Base-by-base conservation (phyloP, 2,329 filamentous ascomycete genomes). In the Colletotrichum siamense region DNA sequence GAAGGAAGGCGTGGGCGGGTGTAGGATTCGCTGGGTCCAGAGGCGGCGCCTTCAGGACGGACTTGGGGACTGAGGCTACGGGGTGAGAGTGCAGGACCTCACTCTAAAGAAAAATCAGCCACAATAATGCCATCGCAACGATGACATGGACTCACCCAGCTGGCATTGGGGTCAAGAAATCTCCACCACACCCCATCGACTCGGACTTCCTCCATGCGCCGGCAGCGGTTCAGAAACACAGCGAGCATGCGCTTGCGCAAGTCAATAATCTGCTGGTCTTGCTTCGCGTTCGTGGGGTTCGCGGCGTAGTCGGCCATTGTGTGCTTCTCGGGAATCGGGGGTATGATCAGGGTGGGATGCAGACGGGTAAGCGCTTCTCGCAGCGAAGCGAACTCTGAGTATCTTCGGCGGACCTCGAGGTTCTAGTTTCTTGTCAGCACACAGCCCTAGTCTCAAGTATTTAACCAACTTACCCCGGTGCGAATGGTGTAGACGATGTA, bases 271-370 rank as follows among this genome's bases (percentile, higher is more conserved):
- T 96, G 95, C 74, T 96, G 94, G 83, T 99, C 98, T 85, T 99
- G 96, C 84, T 98, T 99, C 22, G 98, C 98, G 81, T 96, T 98
- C 49, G 97, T 99, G 3, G 98, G 97, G 81, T 98, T 99, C 32
- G 98, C 96, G 18, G 97, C 97, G 83, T 99, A 99, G 84, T 99
- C 97, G 77, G 96, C 96, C 94, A 99, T 98, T 62, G 96, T 97
- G 85, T 99, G 97, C 86, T 99, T 99, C 87, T 99, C 98, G 26
- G 97, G 97, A 81, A 99, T 99, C 5, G 97, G 97, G 9, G 97
- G 98, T 69, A 99, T 95, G 81, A 99, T 95, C 57, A 99, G 90
- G 0, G 97, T 99, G 9, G 98, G 97, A 83, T 99, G 98, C 77
- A 99, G 91, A 80, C 95, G 94, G 63, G 96, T 96, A 32, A 99